Evolutionary conservation across 495 filamentous ascomycete genomes (phyloP).

Genomic region (Podospora didyma): DNA sequence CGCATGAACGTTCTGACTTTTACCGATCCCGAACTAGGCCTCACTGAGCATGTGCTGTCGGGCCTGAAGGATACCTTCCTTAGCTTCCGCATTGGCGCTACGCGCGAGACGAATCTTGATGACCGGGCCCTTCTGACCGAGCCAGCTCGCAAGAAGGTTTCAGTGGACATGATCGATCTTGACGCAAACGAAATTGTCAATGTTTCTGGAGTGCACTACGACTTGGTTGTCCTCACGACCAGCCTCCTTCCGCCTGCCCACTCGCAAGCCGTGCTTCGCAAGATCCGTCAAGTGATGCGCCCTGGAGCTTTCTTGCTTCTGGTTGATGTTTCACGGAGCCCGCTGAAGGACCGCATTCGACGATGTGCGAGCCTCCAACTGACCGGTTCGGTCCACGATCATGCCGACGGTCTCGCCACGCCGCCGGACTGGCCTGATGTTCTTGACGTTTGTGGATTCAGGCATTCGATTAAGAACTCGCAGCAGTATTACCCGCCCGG

Average conservation of each 20-base stretch:
- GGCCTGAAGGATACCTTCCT: slow-evolving; percentile 31
- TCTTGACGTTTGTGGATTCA: slow-evolving; percentile 34
- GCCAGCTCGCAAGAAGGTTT: slow-evolving; percentile 15
- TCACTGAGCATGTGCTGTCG: slow-evolving; percentile 27
- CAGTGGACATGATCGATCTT: slow-evolving; percentile 24
- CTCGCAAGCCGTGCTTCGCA: slow-evolving; percentile 8
- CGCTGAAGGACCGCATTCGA: slow-evolving; percentile 20
- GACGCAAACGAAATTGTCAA: not conserved
- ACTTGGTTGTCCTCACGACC: slow-evolving; percentile 36
- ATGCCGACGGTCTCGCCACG: slow-evolving; percentile 1
- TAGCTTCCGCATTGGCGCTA: slow-evolving; percentile 25
- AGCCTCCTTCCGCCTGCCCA: slow-evolving; percentile 23
- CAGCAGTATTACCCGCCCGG: slow-evolving; percentile 27
- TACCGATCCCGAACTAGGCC: slow-evolving; percentile 21
- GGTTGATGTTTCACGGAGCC: slow-evolving; percentile 16
- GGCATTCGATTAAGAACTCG: slow-evolving; percentile 16
- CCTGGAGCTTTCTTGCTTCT: slow-evolving; percentile 40
- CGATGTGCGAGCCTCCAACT: slow-evolving; percentile 3
- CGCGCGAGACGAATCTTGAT: slow-evolving; percentile 14
- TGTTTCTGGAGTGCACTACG: slow-evolving; percentile 15
- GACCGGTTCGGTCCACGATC: not conserved
- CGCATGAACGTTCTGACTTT: slow-evolving; percentile 40
- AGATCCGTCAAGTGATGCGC: slow-evolving; percentile 30
- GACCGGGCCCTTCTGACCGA: slow-evolving; percentile 5
- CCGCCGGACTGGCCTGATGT: slow-evolving; percentile 31